Evolutionary conservation across 306 rosid genomes (phyloP), one percentile per base, ranked within the genome.

Genomic region (Rosa multiflora): DNA sequence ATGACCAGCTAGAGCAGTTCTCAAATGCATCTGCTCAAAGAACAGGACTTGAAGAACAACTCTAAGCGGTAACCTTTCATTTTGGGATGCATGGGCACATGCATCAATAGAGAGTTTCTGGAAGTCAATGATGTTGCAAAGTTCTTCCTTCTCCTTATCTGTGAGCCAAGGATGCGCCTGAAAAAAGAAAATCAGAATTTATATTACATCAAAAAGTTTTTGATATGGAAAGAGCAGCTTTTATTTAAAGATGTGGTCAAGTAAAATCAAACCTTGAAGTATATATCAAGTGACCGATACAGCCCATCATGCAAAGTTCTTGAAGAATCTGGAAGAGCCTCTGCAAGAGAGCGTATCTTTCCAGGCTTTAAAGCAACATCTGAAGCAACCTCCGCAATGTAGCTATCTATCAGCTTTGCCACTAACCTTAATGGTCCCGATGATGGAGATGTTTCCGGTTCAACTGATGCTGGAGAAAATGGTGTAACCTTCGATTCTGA

Each of bases 141-240:
- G 91, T 74, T 95, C 97, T 88, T 88, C 97, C 87, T 88, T 90
- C 75, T 91, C 97, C 37, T 73, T 87, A 58, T 85, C 90, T 1
- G 97, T 82, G 58, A 92, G 90, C 93, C 92, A 88, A 56, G 97
- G 96, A 84, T 95, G 99, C 64, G 92, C 97, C 98, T 89, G 90
- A 81, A 83, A 77, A 23, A 84, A 48, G 55, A 35, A 52, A 59
- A 59, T 64, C 51, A 81, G 17, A 72, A 42, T 17, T 53, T 44
- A 75, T 66, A 78, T 76, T 79, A 10, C 55, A 42, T 29, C 11
- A 23, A 72, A 14, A 29, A 77, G 70, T 68, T 51, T 32, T 46
- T 40, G 17, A 68, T 12, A 44, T 3, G 49, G 44, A 32, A 32
- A 73, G 42, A 10, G 61, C 29, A 11, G 68, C 26, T 72, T 73